A percentile compares a stretch with the other conserved stretches of the same genome.
Conservation (phyloP, 179 eudicot genomes). For the Amaranthus tricolor region DNA sequence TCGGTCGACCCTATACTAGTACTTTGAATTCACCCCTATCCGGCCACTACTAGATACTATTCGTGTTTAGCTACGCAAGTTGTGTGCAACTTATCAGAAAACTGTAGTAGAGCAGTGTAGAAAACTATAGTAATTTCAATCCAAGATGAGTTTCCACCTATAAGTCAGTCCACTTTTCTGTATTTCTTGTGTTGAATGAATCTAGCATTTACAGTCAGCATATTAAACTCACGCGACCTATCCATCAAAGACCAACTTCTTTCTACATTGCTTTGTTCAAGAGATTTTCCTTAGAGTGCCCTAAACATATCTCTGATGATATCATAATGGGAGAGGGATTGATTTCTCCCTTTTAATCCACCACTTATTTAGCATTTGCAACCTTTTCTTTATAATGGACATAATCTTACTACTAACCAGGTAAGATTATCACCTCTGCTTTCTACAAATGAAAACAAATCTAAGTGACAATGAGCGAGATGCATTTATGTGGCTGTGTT, state of each 20-base stretch:
- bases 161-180: background rate
- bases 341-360: background rate
- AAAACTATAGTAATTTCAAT: no score
- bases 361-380: background rate
- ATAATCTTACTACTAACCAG: no score
- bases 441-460: background rate
- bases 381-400: background rate
- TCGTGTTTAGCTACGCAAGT: background rate
- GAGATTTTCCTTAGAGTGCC: no score
- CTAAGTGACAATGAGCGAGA: background rate
- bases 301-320: no score
- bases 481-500: background rate
- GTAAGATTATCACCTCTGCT: no score
- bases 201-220: background rate
- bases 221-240: background rate
- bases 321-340: no score
- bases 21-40: no score
- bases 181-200: background rate
- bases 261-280: background rate
- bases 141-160: conserved; percentile 3
- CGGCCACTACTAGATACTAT: background rate
- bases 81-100: background rate
- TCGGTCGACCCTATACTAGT: no score
- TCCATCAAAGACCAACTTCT: background rate
- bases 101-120: background rate